Percentiles rank a stretch among this genome's conserved stretches.
phyloP scores from a whole-genome alignment of 768 basidiomycete species.

The Boletus coccyginus region DNA sequence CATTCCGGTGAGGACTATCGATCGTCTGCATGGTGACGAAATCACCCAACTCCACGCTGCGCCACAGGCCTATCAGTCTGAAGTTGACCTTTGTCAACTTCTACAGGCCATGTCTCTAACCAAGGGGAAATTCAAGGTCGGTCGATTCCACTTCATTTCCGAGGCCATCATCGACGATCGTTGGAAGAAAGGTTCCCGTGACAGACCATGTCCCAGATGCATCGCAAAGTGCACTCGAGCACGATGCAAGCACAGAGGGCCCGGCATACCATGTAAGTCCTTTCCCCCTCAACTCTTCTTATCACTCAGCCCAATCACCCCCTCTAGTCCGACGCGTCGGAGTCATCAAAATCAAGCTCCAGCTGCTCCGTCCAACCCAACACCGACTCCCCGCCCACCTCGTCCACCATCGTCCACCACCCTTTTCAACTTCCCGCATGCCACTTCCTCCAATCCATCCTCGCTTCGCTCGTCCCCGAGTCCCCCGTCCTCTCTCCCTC shows the following conservation, averaged over 20 bases:
- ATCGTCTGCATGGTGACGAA: not conserved
- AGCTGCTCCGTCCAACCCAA: constrained; percentile 31
- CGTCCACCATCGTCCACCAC: constrained; percentile 7
- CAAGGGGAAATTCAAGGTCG: constrained; percentile 34
- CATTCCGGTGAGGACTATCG: constrained; percentile 20
- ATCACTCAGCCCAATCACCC: not conserved
- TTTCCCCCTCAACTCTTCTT: not conserved
- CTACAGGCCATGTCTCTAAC: constrained; percentile 50
- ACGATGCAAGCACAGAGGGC: constrained; percentile 46
- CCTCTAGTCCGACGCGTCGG: constrained; percentile 44
- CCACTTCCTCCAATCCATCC: constrained; percentile 60
- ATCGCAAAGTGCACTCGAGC: constrained; percentile 34
- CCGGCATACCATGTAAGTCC: constrained; percentile 40
- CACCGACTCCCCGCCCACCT: constrained; percentile 15
- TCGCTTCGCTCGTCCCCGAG: constrained; percentile 49
- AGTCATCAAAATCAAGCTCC: constrained; percentile 44
- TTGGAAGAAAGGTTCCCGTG: constrained; percentile 35
- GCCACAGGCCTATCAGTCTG: constrained; percentile 26
- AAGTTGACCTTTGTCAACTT: constrained; percentile 52
- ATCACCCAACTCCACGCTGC: constrained; percentile 5
- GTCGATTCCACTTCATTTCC: not conserved
- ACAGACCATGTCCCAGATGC: constrained; percentile 27
- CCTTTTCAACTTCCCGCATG: constrained; percentile 44
- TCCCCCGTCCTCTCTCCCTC: constrained; percentile 33
- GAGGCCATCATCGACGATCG: constrained; percentile 16